Base-by-base conservation (phyloP, 83 land plant genomes). In the Thuja plicata region DNA sequence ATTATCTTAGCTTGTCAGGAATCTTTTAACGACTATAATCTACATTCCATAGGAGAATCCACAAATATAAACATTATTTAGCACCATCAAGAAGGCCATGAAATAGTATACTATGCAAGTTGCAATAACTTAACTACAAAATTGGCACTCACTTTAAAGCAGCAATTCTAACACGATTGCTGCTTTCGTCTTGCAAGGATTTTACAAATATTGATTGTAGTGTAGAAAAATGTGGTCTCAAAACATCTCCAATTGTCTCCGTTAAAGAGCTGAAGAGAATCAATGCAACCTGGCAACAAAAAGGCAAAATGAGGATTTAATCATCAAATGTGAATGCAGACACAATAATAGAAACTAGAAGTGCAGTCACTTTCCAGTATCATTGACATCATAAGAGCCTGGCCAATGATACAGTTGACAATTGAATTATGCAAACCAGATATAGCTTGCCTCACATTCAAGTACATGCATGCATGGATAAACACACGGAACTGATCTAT, bases 221-320 rank as follows among this genome's bases (percentile, higher is more conserved):
- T 84, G 96, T 94, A 13, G 93, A 88, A 87, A 97, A 94, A 89
- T 97, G 93, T 24, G 99, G 96, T 84, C 91, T 95, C 66, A 98
- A 95, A 37, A 94, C 86, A 38, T 91, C 95, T 80, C 99, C 99
- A 78, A 98, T 95, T 40, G 99, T 98, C 92, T 98, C 99, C 41
- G 99, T 98, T 43, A 98, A 92, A 76, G 99, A 98, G 92, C 99
- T 97, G 92, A 98, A 98, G 24, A 98, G 94, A 41, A 98, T 95
- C 92, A 98, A 88, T 48, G 99, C 99, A 90, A 97, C 99, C 99
- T 98, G 90, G 78, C n/a, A 83, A 83, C 85, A 83, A n/a, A 45
- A 80, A 80, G 43, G 24, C 83, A 79, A 46, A 79, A 19, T 9
- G 40, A 27, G 16, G 84, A 41, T 17, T 40, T 21, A n/a, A 24